Evolutionary conservation across 768 basidiomycete species (phyloP).

Genomic region (Lentinula sp.): DNA sequence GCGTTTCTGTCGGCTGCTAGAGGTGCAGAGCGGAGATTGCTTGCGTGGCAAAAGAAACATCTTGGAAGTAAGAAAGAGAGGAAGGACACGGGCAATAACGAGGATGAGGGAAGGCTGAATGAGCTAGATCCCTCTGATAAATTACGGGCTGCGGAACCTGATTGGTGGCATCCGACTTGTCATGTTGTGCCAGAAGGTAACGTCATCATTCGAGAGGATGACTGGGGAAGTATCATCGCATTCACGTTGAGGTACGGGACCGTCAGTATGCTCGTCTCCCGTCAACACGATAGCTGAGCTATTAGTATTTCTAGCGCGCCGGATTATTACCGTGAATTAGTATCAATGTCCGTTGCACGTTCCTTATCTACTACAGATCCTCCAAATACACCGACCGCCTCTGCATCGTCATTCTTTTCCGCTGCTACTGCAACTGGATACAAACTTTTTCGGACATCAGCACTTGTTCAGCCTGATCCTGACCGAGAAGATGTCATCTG

Average conservation of each 20-base stretch:
- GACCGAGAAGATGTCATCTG: slow-evolving; percentile 52
- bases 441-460: slow-evolving; percentile 39
- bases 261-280: slow-evolving; percentile 4
- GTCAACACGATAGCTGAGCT: background rate
- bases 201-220: slow-evolving; percentile 61
- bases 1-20: slow-evolving; percentile 46
- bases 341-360: slow-evolving; percentile 28
- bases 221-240: slow-evolving; percentile 76
- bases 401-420: slow-evolving; percentile 43
- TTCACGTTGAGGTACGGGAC: slow-evolving; percentile 62
- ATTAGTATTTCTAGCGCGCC: slow-evolving; percentile 34
- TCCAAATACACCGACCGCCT: slow-evolving; percentile 13
- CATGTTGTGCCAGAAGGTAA: slow-evolving; percentile 65
- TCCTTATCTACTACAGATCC: slow-evolving; percentile 8
- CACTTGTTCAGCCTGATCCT: slow-evolving; percentile 44
- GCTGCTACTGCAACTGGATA: slow-evolving; percentile 32
- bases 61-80: slow-evolving; percentile 21
- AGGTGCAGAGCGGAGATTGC: slow-evolving; percentile 47
- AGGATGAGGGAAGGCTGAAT: slow-evolving; percentile 8
- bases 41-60: slow-evolving; percentile 65
- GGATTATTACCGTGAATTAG: slow-evolving; percentile 51
- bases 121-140: slow-evolving; percentile 9
- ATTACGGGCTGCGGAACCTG: slow-evolving; percentile 39
- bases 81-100: slow-evolving; percentile 11
- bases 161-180: slow-evolving; percentile 58